Evolutionary conservation across 192 early-diverging fungal species (phyloP).

Genomic region (Chytriomyces confervae): DNA sequence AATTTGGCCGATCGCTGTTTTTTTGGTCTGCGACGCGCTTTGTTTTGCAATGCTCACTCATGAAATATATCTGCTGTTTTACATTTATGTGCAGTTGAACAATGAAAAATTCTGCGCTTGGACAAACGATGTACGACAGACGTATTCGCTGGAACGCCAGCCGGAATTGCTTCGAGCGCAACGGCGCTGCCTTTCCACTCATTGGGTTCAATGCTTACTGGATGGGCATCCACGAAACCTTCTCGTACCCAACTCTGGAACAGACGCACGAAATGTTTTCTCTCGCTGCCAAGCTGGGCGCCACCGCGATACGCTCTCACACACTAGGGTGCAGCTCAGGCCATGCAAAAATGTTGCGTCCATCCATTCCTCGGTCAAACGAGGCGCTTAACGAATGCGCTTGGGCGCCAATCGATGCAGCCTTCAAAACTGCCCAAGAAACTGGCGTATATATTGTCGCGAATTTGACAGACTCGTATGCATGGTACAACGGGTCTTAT

Average conservation of each 20-base stretch:
- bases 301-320: not conserved
- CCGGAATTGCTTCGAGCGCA: not conserved
- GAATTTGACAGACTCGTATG: conserved; percentile 42
- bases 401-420: not conserved
- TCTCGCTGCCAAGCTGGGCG: not conserved
- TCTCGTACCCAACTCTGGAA: not conserved
- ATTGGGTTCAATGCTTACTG: conserved; percentile 9
- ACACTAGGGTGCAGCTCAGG: not conserved
- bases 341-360: too few relatives aligned
- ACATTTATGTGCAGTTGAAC: too few relatives aligned
- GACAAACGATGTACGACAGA: too few relatives aligned
- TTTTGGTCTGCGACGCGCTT: too few relatives aligned
- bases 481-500: not conserved
- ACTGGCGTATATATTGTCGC: conserved; percentile 39
- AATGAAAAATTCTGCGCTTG: too few relatives aligned
- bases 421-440: not conserved
- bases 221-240: not conserved
- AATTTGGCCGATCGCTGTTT: too few relatives aligned
- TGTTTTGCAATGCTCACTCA: too few relatives aligned
- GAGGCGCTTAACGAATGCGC: not conserved
- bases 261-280: not conserved
- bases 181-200: not conserved
- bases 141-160: not conserved
- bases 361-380: too few relatives aligned
- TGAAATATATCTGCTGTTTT: too few relatives aligned